These are phyloP conservation scores for Malbranchea cinnamomea DNA, from an alignment of 2,329 filamentous ascomycete genomes.

Conservation along the genomic window DNA sequence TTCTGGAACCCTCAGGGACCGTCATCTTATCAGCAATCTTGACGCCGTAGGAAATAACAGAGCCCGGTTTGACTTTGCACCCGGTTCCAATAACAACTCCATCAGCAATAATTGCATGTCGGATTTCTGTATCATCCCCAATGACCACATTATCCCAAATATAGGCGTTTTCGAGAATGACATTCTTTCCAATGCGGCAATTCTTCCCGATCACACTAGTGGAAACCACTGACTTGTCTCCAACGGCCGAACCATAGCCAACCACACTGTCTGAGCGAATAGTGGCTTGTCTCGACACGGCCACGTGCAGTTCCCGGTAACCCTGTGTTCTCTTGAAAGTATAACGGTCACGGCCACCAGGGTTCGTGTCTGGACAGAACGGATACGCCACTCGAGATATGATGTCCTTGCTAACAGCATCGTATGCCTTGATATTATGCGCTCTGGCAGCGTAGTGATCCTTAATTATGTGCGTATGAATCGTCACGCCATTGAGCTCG, in stretches of 20 bases:
- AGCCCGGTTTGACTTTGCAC: conserved; percentile 54
- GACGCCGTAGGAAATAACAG: conserved; percentile 67
- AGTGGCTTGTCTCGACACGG: conserved; percentile 55
- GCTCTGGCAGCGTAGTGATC: conserved; percentile 78
- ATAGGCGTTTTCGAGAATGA: conserved; percentile 62
- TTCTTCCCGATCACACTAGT: conserved; percentile 71
- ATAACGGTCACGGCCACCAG: conserved; percentile 65
- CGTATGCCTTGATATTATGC: conserved; percentile 75
- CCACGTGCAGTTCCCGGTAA: conserved; percentile 66
- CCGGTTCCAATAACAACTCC: conserved; percentile 55
- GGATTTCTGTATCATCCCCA: conserved; percentile 56
- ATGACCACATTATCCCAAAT: conserved; percentile 77
- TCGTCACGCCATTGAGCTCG: conserved; percentile 93
- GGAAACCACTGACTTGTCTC: conserved; percentile 51
- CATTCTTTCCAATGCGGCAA: conserved; percentile 76
- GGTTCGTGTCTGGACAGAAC: conserved; percentile 75
- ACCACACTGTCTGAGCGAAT: conserved; percentile 58
- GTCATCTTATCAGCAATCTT: conserved; percentile 48
- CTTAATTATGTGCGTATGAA: conserved; percentile 73
- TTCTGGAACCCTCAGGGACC: conserved; percentile 25
- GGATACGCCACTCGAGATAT: conserved; percentile 78
- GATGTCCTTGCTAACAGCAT: conserved; percentile 76
- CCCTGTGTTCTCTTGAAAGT: conserved; percentile 52
- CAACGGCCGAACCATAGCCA: conserved; percentile 61
- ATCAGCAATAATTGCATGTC: conserved; percentile 61